These are phyloP conservation scores for Gentiana macrophylla DNA, from an alignment of 257 asterid genomes.

Conservation along the genomic window DNA sequence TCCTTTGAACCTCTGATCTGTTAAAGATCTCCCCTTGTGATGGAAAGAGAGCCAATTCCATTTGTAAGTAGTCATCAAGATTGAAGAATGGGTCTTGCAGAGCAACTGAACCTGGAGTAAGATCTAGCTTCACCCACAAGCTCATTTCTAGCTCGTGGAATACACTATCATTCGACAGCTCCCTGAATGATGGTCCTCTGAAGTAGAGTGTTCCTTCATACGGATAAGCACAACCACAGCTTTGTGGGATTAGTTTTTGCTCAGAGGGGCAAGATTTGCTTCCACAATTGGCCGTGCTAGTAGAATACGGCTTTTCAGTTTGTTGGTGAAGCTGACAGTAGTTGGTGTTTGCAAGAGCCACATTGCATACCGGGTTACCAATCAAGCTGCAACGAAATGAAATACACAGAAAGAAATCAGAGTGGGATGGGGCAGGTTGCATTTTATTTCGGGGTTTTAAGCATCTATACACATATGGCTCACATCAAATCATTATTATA, in stretches of 20 bases:
- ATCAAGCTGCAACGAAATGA: conserved; percentile 44
- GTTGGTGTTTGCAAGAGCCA: conserved; percentile 49
- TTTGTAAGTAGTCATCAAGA: conserved; percentile 76
- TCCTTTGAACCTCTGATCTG: conserved; percentile 60
- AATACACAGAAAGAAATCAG: not conserved
- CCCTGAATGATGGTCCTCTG: conserved; percentile 84
- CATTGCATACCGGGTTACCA: conserved; percentile 82
- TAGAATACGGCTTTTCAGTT: conserved; percentile 60
- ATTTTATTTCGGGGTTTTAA: not conserved
- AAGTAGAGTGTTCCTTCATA: conserved; percentile 81
- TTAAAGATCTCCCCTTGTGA: conserved; percentile 50
- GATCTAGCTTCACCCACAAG: conserved; percentile 71
- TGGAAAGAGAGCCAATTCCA: conserved; percentile 74
- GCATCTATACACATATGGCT: conserved; percentile 10
- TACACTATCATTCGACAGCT: conserved; percentile 57
- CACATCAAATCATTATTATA: conserved; percentile 62
- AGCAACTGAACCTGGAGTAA: conserved; percentile 74
- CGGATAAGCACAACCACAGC: conserved; percentile 86
- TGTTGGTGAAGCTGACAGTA: conserved; percentile 79
- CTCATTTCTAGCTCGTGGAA: conserved; percentile 86
- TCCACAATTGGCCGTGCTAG: conserved; percentile 83
- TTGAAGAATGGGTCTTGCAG: conserved; percentile 80
- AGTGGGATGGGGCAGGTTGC: not conserved
- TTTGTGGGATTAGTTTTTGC: conserved; percentile 72
- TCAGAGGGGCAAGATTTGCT: conserved; percentile 53